phyloP scores from a whole-genome alignment of 176 grass and related monocot genomes.

The Stipa capillata region DNA sequence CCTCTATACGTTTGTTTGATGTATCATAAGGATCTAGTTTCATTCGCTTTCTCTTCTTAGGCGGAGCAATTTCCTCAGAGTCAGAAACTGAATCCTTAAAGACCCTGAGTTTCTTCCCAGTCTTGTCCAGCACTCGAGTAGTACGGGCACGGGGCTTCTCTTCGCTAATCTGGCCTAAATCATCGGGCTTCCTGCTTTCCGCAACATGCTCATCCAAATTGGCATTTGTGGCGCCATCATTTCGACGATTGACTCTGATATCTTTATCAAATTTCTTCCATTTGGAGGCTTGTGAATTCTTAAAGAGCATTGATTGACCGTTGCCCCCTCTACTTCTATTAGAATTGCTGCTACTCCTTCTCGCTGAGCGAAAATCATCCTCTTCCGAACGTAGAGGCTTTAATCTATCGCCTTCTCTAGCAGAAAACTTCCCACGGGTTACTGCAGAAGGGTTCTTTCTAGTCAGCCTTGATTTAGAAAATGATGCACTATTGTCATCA shows the following conservation, averaged over 20 bases:
- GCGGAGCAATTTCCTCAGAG: slow-evolving; percentile 31
- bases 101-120: slow-evolving; percentile 72
- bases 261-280: slow-evolving; percentile 28
- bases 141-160: slow-evolving; percentile 29
- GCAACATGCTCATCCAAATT: slow-evolving; percentile 19
- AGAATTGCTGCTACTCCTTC: slow-evolving; percentile 21
- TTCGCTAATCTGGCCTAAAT: slow-evolving; percentile 18
- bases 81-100: slow-evolving; percentile 36
- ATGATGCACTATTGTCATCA: neutral
- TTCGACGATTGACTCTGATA: neutral
- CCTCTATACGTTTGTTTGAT: slow-evolving; percentile 88
- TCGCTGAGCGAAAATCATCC: slow-evolving; percentile 1
- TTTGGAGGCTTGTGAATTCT: neutral
- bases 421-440: slow-evolving; percentile 4
- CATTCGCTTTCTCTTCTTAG: slow-evolving; percentile 75
- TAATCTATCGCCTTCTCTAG: slow-evolving; percentile 2
- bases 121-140: slow-evolving; percentile 56
- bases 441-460: neutral
- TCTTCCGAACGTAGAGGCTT: slow-evolving; percentile 9
- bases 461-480: slow-evolving; percentile 12
- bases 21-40: slow-evolving; percentile 75
- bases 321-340: slow-evolving; percentile 11
- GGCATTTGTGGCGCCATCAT: neutral
- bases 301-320: neutral
- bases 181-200: slow-evolving; percentile 30